Evolutionary conservation across 208 protist species (phyloP), one percentile per base, ranked within the genome.

Genomic region (Crithidia fasciculata): DNA sequence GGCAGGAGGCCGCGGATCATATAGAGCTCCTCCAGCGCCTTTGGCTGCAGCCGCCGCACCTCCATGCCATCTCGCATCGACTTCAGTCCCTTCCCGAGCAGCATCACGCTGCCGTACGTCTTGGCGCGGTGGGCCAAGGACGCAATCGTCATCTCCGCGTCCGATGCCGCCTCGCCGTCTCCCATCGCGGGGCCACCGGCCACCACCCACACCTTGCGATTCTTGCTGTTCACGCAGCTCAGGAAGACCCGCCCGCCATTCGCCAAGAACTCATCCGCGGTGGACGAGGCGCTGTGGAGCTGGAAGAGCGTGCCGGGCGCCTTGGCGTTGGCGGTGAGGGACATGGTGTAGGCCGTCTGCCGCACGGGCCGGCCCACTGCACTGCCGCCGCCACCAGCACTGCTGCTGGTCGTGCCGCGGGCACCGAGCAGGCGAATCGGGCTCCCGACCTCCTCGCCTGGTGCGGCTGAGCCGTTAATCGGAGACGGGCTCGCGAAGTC

Each of bases 21-120:
- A 72, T 72, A 80, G 43, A 89, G 78, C 73, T 89, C 78, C 57
- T 83, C 61, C 69, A 80, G 39, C n/a, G 73, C 58, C 40, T 76
- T 79, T 9, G 72, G 69, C 43, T 63, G 74, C 72, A 86, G 70
- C 4, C 81, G 78, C 4, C 77, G 77, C 37, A 86, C 55, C 69
- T 84, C 81, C 49, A 89, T 16, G 8, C 80, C 81, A 57, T 89
- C 84, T 9, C 84, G 76, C 77, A 89, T 82, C 43, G 81, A 84
- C 66, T 78, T 76, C n/a, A 64, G 70, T 7, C 60, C 62, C 18
- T 61, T 60, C 37, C 75, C 82, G 15, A 76, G 69, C 16, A 83
- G 72, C 41, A 58, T 41, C 2, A 82, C 75, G 45, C 19, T 78
- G 39, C 74, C 74, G 47, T 69, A 57, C 8, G 70, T 59, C 49